phyloP scores from a whole-genome alignment of 768 basidiomycete species.

The Clavulina sp. region DNA sequence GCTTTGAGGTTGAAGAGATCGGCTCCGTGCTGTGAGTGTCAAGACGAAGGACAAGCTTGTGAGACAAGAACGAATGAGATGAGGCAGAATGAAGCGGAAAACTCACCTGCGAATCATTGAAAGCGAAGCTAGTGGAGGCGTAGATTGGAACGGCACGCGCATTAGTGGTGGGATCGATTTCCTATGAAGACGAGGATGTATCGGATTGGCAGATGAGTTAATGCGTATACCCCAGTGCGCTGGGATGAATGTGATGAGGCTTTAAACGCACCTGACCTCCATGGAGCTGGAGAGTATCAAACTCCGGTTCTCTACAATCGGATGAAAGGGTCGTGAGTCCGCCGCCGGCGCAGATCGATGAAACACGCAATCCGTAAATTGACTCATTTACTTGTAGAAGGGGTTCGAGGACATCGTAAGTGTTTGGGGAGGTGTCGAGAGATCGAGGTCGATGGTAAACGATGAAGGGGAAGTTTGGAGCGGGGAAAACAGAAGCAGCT shows the following conservation, averaged over 20 bases:
- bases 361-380: too few species aligned
- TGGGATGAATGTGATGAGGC: slow-evolving; percentile 45
- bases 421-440: too few species aligned
- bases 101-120: slow-evolving; percentile 47
- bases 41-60: too few species aligned
- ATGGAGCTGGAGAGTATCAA: slow-evolving; percentile 65
- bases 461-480: too few species aligned
- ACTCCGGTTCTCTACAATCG: slow-evolving; percentile 33
- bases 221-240: slow-evolving; percentile 17
- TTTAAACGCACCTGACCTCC: slow-evolving; percentile 51
- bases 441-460: too few species aligned
- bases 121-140: slow-evolving; percentile 51
- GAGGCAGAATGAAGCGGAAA: neutral
- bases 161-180: slow-evolving; percentile 12
- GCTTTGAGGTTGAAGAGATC: slow-evolving; percentile 53
- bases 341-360: too few species aligned
- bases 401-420: too few species aligned
- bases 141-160: slow-evolving; percentile 66
- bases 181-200: too few species aligned
- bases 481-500: too few species aligned
- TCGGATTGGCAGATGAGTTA: neutral
- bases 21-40: slow-evolving; percentile 51
- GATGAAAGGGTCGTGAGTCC: neutral
- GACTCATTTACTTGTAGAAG: too few species aligned
- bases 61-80: slow-evolving; percentile 1